These are phyloP conservation scores for Aspergillus candidus DNA, from an alignment of 2,329 filamentous ascomycete species.

Conservation along the genomic window DNA sequence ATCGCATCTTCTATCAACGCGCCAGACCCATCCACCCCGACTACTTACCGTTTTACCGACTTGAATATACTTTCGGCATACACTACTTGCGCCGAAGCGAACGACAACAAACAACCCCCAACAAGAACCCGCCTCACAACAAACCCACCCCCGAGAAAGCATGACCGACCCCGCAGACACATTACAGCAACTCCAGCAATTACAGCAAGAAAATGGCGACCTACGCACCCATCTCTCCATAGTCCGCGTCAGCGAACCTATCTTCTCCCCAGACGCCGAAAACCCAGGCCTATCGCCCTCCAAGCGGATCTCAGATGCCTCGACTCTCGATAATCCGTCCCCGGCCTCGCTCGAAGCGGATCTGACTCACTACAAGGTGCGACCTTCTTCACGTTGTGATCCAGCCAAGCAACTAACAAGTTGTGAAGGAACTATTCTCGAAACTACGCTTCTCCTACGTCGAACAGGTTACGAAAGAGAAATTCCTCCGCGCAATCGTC, in stretches of 20 bases:
- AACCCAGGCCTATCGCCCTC: constrained; percentile 25
- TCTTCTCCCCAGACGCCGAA: constrained; percentile 46
- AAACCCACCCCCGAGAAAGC: too few species aligned
- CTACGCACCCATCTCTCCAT: constrained; percentile 54
- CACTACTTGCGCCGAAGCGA: too few species aligned
- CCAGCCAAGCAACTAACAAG: constrained; percentile 1
- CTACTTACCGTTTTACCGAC: too few species aligned
- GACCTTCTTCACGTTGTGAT: background rate
- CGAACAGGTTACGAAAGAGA: constrained; percentile 97
- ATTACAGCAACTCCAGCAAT: constrained; percentile 43
- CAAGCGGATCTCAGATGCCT: constrained; percentile 66
- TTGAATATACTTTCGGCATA: too few species aligned
- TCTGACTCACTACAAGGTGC: constrained; percentile 73
- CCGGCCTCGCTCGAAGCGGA: constrained; percentile 77
- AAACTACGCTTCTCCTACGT: constrained; percentile 97
- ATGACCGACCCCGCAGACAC: constrained; percentile 15
- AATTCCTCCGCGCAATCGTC: constrained; percentile 88
- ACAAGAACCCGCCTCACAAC: too few species aligned
- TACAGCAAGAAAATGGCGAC: constrained; percentile 44
- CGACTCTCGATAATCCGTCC: constrained; percentile 60
- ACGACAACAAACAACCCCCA: too few species aligned
- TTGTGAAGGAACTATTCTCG: constrained; percentile 69
- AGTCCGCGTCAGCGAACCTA: constrained; percentile 68
- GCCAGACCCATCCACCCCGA: background rate
- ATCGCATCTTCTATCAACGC: constrained; percentile 11